Evolutionary conservation across 1,284 basidiomycete species (phyloP).

Genomic region (Exsudoporus floridanus): DNA sequence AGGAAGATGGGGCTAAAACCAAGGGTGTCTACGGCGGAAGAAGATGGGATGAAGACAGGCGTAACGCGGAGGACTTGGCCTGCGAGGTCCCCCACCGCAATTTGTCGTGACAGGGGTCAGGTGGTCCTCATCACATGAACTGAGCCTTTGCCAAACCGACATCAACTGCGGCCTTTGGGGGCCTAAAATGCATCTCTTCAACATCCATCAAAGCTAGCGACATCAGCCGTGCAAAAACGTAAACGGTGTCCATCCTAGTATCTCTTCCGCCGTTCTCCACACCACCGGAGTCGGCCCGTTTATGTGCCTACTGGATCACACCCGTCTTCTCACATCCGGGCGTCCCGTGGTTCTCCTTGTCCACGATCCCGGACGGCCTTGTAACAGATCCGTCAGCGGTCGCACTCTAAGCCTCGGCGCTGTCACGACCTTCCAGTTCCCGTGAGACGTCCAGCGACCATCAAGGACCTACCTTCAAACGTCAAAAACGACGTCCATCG

Average conservation of each 20-base stretch:
- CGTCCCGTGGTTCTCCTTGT: no score
- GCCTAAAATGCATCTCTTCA: not conserved
- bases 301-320: no score
- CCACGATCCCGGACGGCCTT: no score
- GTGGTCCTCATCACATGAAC: conserved; percentile 8
- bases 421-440: not conserved
- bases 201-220: not conserved
- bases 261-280: no score
- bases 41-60: not conserved
- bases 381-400: no score
- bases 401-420: no score
- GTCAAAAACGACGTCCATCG: conserved; percentile 76
- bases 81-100: conserved; percentile 3
- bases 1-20: not conserved
- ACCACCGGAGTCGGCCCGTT: no score
- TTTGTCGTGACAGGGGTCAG: conserved; percentile 21
- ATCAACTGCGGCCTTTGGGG: conserved; percentile 13
- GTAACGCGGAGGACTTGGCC: not conserved
- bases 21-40: not conserved
- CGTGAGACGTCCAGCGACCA: not conserved
- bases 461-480: conserved; percentile 42
- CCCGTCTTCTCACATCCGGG: no score
- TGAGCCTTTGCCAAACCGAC: not conserved
- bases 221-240: no score
- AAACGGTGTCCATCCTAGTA: no score